Evolutionary conservation across 2,329 filamentous ascomycete genomes (phyloP).

Genomic region (Verticillium alfalfae): DNA sequence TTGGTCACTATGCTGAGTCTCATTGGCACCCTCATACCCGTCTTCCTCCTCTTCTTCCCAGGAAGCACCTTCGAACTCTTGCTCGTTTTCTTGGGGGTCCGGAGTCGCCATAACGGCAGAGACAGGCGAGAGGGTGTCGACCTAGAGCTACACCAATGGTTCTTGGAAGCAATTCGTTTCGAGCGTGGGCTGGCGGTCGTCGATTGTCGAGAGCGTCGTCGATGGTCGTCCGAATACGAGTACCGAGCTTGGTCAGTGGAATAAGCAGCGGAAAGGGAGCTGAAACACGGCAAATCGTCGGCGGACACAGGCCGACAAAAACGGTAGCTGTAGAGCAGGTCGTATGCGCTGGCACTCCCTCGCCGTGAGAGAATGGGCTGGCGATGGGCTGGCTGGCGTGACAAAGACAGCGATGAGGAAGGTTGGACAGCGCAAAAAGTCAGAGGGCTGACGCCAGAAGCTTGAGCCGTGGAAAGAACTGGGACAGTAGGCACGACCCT

Average conservation of each 20-base stretch:
- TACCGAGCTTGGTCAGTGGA: not conserved
- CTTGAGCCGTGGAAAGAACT: not conserved
- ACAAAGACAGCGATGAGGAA: not conserved
- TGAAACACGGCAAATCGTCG: not conserved
- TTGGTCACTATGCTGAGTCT: slow-evolving; percentile 50
- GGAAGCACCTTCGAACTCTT: slow-evolving; percentile 31
- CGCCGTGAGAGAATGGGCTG: not conserved
- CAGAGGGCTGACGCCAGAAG: not conserved
- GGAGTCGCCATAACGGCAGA: slow-evolving; percentile 7
- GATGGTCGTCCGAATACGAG: not conserved
- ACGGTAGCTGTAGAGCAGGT: not conserved
- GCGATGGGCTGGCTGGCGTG: not conserved
- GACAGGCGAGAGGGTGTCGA: not conserved
- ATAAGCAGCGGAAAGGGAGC: not conserved
- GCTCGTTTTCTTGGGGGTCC: slow-evolving; percentile 10
- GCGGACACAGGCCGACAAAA: not conserved
- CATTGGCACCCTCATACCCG: slow-evolving; percentile 50
- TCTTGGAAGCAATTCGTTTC: not conserved
- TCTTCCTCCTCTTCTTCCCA: slow-evolving; percentile 47
- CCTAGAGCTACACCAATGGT: not conserved
- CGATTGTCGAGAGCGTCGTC: not conserved
- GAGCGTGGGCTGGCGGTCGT: not conserved
- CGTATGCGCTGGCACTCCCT: not conserved
- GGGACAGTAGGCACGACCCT: not conserved
- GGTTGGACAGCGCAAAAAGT: not conserved